Evolutionary conservation across 805 yeast genomes (phyloP).

Genomic region (Kockiozyma suomiensis): DNA sequence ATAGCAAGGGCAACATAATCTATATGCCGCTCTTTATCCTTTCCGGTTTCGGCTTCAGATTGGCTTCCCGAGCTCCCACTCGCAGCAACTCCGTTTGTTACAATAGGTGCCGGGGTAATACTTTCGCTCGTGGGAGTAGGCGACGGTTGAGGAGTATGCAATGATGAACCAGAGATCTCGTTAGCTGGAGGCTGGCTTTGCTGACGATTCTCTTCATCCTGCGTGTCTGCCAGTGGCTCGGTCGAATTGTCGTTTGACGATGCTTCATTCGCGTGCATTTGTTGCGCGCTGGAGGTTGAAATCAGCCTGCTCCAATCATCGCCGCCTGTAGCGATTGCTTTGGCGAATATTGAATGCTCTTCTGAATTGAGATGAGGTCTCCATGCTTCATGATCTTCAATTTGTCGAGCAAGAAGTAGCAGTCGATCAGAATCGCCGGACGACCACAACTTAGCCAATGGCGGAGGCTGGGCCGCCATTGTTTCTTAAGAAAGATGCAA

Average conservation of each 20-base stretch:
- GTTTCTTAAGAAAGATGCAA: not conserved
- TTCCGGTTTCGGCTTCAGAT: not conserved
- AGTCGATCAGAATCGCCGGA: constrained; percentile 34
- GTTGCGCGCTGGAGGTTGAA: constrained; percentile 16
- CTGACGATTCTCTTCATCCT: not conserved
- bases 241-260: not conserved
- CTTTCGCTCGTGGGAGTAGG: constrained; percentile 1
- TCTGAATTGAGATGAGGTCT: constrained; percentile 43
- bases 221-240: not conserved
- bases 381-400: constrained; percentile 39
- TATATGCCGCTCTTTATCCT: constrained; percentile 21
- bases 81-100: not conserved
- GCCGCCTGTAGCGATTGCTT: constrained; percentile 40
- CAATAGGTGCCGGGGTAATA: not conserved
- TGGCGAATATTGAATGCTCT: constrained; percentile 45
- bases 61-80: too few relatives aligned
- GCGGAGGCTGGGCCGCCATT: constrained; percentile 11
- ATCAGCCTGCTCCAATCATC: constrained; percentile 42
- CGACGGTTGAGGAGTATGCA: constrained; percentile 15
- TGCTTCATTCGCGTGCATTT: not conserved
- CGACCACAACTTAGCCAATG: constrained; percentile 31
- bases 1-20: constrained; percentile 44
- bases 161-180: not conserved
- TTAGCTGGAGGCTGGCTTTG: not conserved
- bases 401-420: constrained; percentile 30